phyloP scores from a whole-genome alignment of 768 basidiomycete genomes.

The Leccinum fibrillosum region DNA sequence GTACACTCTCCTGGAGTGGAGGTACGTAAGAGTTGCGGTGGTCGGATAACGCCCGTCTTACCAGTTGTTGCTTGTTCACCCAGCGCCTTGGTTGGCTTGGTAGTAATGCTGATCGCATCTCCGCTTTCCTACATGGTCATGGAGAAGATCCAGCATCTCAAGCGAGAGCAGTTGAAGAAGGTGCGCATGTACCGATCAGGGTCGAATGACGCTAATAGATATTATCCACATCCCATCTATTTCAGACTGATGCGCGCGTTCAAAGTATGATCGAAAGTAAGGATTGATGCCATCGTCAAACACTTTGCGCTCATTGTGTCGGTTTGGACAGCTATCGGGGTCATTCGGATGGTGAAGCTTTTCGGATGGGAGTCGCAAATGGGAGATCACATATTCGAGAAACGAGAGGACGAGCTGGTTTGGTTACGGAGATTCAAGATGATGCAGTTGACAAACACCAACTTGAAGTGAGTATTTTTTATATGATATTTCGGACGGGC shows the following conservation, averaged over 20 bases:
- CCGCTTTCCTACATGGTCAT: not conserved
- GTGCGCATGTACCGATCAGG: not conserved
- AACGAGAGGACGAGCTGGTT: constrained; percentile 1
- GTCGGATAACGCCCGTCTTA: not conserved
- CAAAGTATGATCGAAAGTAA: not conserved
- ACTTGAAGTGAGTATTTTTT: not conserved
- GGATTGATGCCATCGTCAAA: not conserved
- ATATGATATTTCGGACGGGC: too few relatives aligned
- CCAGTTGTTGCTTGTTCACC: too few relatives aligned
- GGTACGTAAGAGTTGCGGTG: not conserved
- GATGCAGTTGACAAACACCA: not conserved
- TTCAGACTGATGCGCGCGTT: not conserved
- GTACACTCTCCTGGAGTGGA: constrained; percentile 4
- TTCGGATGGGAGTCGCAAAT: constrained; percentile 3
- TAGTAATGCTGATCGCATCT: not conserved
- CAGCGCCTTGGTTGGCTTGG: constrained; percentile 1
- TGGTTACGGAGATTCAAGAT: not conserved
- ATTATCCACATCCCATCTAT: not conserved
- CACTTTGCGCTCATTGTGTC: not conserved
- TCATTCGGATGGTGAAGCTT: constrained; percentile 3
- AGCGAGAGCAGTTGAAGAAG: constrained; percentile 1
- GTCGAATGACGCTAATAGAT: not conserved
- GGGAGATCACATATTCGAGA: not conserved
- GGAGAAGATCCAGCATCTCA: not conserved
- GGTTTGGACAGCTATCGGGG: not conserved